Conservation (phyloP, 2,329 filamentous ascomycete species). For the Pyrenophora teres region DNA sequence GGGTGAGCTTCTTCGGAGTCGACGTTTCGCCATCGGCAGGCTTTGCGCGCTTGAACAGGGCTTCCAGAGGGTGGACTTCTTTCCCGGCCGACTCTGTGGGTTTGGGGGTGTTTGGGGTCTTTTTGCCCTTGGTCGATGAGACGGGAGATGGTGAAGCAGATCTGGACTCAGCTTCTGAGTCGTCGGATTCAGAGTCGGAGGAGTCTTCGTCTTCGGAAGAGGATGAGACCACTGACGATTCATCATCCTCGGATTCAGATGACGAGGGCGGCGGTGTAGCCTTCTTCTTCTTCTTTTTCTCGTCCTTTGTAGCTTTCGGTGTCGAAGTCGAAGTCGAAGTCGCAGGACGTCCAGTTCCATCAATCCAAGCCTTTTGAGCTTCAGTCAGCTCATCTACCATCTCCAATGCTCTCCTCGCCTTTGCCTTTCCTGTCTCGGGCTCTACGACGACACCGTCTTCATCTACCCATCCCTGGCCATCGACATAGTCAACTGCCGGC, state of each 20-base stretch:
- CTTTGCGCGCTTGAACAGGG: constrained; percentile 79
- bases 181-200: constrained; percentile 27
- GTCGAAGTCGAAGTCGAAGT: constrained; percentile 17
- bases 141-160: constrained; percentile 20
- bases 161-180: constrained; percentile 19
- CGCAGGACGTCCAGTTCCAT: constrained; percentile 23
- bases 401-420: constrained; percentile 40
- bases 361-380: constrained; percentile 26
- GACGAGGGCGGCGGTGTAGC: constrained; percentile 31
- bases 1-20: constrained; percentile 48
- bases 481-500: constrained; percentile 69
- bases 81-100: constrained; percentile 32
- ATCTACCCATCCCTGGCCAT: constrained; percentile 89
- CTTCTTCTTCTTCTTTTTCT: constrained; percentile 32
- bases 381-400: constrained; percentile 36
- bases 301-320: constrained; percentile 22
- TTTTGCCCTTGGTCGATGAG: constrained; percentile 14
- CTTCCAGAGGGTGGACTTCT: constrained; percentile 82
- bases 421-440: constrained; percentile 48
- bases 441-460: constrained; percentile 77
- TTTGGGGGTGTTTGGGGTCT: constrained; percentile 18
- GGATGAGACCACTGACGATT: constrained; percentile 46
- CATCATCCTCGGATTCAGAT: constrained; percentile 33
- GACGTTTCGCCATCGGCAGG: constrained; percentile 35
- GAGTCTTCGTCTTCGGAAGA: constrained; percentile 38